Conservation (phyloP, 228 moss, liverwort and hornwort species). For the Sphagnum fallax region DNA sequence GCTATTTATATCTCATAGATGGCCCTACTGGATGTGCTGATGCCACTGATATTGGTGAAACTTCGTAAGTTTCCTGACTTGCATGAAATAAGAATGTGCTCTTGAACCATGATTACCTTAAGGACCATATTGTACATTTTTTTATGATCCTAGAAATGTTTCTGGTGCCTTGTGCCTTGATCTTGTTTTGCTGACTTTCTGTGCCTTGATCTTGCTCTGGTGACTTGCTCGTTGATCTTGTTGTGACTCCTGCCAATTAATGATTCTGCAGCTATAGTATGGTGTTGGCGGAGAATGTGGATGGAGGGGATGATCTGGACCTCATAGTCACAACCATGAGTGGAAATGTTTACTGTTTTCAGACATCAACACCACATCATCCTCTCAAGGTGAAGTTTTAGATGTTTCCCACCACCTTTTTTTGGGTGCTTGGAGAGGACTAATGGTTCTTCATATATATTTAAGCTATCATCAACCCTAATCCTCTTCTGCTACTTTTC, state of each 20-base stretch:
- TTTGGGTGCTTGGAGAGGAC: no score
- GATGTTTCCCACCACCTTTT: no score
- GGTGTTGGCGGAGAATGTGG: conserved; percentile 98
- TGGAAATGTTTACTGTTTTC: conserved; percentile 97
- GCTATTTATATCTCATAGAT: conserved; percentile 95
- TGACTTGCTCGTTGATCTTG: no score
- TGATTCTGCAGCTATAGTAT: conserved; percentile 74
- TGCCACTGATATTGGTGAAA: conserved; percentile 94
- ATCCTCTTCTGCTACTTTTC: no score
- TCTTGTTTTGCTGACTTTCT: no score
- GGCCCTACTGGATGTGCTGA: conserved; percentile 96
- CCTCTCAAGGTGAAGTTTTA: conserved; percentile 68
- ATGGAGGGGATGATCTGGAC: conserved; percentile 97
- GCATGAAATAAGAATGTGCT: not conserved
- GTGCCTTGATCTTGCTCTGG: no score
- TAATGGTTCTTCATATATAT: no score
- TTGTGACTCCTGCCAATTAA: no score
- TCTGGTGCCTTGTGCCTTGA: no score
- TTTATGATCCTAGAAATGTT: no score
- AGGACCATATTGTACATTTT: not conserved
- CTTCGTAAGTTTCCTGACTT: conserved; percentile 54
- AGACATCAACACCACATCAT: conserved; percentile 82
- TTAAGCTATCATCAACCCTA: no score
- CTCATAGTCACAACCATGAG: conserved; percentile 96
- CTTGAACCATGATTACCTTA: not conserved